Base-by-base conservation (phyloP, 1,139 yeast genomes). In the Yamadazyma taylorii region DNA sequence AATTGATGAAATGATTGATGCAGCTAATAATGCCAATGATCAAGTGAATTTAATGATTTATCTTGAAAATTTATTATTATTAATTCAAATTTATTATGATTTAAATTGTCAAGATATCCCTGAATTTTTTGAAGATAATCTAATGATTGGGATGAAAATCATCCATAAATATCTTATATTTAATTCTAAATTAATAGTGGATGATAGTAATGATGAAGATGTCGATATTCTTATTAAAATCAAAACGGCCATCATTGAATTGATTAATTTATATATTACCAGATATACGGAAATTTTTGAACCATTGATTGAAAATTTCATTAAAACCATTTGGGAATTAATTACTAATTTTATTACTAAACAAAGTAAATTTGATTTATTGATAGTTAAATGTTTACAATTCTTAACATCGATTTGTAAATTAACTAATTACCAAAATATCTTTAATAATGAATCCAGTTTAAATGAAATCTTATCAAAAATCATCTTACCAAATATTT, bases 21-120 rank as follows among this genome's bases (percentile, higher is more conserved):
- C 66, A 19, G 73, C 70, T 41, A 39, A 53, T n/a, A 46, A 50
- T 5, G 54, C 61, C 33, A 69, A 73, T 45, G 53, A 55, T 37
- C 68, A 66, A 33, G 77, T 77, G 0, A 66, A 78, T 34, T 62
- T 81, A 42, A 60, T 56, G 32, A 61, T 81, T 4, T 73, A 84
- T 37, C 76, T 89, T 48, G 94, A 86, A 32, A 86, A 86, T 42
- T 63, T 90, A 51, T 66, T 85, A 35, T 63, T 89, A 23, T 68
- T 90, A 43, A 66, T 85, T 28, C 92, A 90, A 57, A 78, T 94
- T 32, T 94, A 86, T 59, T 88, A 81, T 55, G 99, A 94, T 60
- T 79, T 94, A 53, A 94, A 92, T 60, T 90, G 97, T 62, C 98
- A 94, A 63, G 98, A 94, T 63, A 83, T 94, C 38, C 98, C 99